A percentile compares a stretch with the other conserved stretches of the same genome.
These are phyloP conservation scores for Hyaloscypha bicolor DNA, from an alignment of 495 filamentous ascomycete genomes.

Conservation along the genomic window DNA sequence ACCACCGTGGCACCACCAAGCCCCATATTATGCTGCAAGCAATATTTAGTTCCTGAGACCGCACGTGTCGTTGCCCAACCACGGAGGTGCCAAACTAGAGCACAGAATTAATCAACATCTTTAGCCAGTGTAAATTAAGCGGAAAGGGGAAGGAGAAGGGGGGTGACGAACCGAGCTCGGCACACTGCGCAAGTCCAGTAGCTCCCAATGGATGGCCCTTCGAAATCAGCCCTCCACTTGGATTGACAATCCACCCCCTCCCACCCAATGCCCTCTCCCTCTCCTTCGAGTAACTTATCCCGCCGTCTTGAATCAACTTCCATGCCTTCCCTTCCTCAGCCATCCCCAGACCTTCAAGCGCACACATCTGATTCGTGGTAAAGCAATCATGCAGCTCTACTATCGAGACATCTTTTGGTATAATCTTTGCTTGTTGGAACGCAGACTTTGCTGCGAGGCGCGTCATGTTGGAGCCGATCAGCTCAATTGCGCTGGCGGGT, in stretches of 20 bases:
- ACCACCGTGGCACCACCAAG: constrained; percentile 89
- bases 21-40: constrained; percentile 91
- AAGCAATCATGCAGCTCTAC: constrained; percentile 97
- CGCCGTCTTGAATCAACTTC: constrained; percentile 82
- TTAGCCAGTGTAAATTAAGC: too few relatives aligned
- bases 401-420: constrained; percentile 70
- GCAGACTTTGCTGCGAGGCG: constrained; percentile 65
- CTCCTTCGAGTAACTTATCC: constrained; percentile 83
- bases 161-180: constrained; percentile 51
- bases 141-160: too few relatives aligned
- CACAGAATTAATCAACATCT: too few relatives aligned
- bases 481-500: constrained; percentile 73
- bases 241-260: constrained; percentile 61
- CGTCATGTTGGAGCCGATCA: constrained; percentile 86
- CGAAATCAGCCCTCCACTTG: constrained; percentile 87
- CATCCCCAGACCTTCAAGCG: constrained; percentile 83
- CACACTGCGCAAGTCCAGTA: constrained; percentile 91
- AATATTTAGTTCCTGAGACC: constrained; percentile 63
- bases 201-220: constrained; percentile 96
- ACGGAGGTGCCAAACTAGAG: constrained; percentile 87
- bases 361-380: constrained; percentile 89
- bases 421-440: constrained; percentile 70
- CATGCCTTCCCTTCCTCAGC: constrained; percentile 80
- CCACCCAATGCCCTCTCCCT: too few relatives aligned
- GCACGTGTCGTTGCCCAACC: constrained; percentile 93